Base-by-base conservation (phyloP, 108 stramenopile genomes). In the Bacterosira constricta region DNA sequence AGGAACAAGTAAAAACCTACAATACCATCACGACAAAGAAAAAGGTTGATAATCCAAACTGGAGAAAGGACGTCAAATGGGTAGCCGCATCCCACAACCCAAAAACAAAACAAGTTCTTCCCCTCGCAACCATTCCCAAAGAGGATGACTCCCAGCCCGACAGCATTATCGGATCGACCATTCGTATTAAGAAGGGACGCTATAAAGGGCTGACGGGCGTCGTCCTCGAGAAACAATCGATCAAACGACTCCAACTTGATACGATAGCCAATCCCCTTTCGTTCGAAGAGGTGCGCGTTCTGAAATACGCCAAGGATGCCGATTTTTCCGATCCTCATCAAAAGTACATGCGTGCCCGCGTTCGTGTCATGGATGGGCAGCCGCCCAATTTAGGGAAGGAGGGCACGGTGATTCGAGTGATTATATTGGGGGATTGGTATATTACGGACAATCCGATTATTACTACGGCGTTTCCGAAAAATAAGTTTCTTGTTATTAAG, bases 331-430 rank as follows among this genome's bases (percentile, higher is more conserved):
- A 18, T 51, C 1, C 49, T 27, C 64, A 52, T 23, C 21, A 47
- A 38, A 73, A 65, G 63, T 75, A 67, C 21, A 54, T 54, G 20
- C 61, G 67, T 64, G 75, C 75, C 26, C 54, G 20, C 12, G 75
- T 77, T 13, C 41, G 37, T n/a, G 27, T 55, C 8, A 35, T 32
- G 27, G 44, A 17, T 2, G 44, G 41, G 15, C 41, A 11, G 17
- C n/a, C 9, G 41, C 53, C 32, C 12, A 34, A 54, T 54, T 54
- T 4, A 2, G 53, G 57, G 9, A 35, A 39, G 7, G 2, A 36
- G 27, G 66, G 66, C 9, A 55, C 29, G 4, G 62, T 77, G 1
- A 23, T 54, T 17, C 53, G 23, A 10, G 44, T 62, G 17, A 44
- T 65, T 23, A 35, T 59, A 36, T 20, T 55, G 10, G 75, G 67